Percentiles rank a stretch among this genome's conserved stretches.
Conservation (phyloP, 2,329 filamentous ascomycete species). For the Penicillium hesseltinei region DNA sequence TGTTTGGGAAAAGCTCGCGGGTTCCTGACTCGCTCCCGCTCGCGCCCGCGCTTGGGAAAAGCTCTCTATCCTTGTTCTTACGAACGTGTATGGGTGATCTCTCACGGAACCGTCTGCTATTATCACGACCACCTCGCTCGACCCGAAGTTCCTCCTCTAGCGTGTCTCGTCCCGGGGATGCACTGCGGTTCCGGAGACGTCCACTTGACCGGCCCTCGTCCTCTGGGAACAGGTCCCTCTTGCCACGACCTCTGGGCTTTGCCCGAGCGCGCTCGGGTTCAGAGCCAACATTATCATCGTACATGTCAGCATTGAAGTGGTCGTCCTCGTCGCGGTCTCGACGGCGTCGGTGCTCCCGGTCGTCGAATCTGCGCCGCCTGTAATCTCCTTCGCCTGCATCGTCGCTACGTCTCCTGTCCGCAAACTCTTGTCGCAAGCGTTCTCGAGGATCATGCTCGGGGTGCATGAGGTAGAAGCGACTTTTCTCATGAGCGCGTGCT, state of each 20-base stretch:
- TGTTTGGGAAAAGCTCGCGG: constrained; percentile 50
- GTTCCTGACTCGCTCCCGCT: constrained; percentile 34
- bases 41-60: constrained; percentile 53
- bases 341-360: constrained; percentile 52
- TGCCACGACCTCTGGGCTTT: constrained; percentile 31
- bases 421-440: constrained; percentile 57
- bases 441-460: constrained; percentile 84
- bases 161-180: constrained; percentile 57
- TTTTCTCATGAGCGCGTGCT: constrained; percentile 72
- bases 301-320: constrained; percentile 73
- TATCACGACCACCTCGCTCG: constrained; percentile 39
- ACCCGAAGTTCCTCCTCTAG: constrained; percentile 41
- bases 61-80: constrained; percentile 51
- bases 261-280: constrained; percentile 27
- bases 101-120: constrained; percentile 42
- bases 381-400: constrained; percentile 44
- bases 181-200: constrained; percentile 58
- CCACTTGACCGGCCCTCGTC: constrained; percentile 38
- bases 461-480: constrained; percentile 88
- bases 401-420: constrained; percentile 45
- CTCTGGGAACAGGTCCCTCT: constrained; percentile 42
- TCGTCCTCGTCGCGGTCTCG: constrained; percentile 51
- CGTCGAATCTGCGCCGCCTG: constrained; percentile 58
- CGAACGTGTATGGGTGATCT: constrained; percentile 40
- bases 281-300: constrained; percentile 62